These are phyloP conservation scores for Elasticomyces elasticus DNA, from an alignment of 495 filamentous ascomycete genomes.

Conservation along the genomic window DNA sequence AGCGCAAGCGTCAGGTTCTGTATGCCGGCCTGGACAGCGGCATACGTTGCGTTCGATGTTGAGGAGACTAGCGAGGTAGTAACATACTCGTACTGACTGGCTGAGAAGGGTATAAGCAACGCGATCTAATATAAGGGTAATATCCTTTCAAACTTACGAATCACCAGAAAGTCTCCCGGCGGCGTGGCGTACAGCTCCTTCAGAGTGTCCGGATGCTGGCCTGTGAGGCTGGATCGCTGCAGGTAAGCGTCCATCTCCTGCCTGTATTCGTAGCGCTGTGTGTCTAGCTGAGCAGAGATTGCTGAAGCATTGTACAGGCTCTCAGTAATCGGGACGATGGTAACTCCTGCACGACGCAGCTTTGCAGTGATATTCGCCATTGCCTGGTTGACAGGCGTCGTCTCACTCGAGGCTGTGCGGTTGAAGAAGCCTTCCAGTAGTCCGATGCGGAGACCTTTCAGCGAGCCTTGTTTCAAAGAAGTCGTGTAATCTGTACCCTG, in stretches of 20 bases:
- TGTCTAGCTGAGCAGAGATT: slow-evolving; percentile 42
- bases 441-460: slow-evolving; percentile 39
- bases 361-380: slow-evolving; percentile 32
- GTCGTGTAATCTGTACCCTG: slow-evolving; percentile 36
- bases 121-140: slow-evolving; percentile 28
- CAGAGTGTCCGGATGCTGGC: slow-evolving; percentile 33
- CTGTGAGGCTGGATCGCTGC: slow-evolving; percentile 25
- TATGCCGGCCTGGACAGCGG: slow-evolving; percentile 35
- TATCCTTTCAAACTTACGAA: too few relatives aligned
- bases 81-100: slow-evolving; percentile 44
- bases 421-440: slow-evolving; percentile 44
- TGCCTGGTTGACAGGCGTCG: slow-evolving; percentile 41
- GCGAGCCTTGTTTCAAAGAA: slow-evolving; percentile 28
- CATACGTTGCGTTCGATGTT: slow-evolving; percentile 35
- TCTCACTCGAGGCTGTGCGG: slow-evolving; percentile 35
- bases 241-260: slow-evolving; percentile 42
- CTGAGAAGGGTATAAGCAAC: slow-evolving; percentile 46
- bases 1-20: slow-evolving; percentile 39
- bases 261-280: slow-evolving; percentile 49
- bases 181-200: slow-evolving; percentile 26
- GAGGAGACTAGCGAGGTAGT: slow-evolving; percentile 40
- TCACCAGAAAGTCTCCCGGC: too few relatives aligned
- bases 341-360: slow-evolving; percentile 31
- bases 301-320: slow-evolving; percentile 41
- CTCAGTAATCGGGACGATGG: slow-evolving; percentile 41